Evolutionary conservation across 306 rosid genomes (phyloP).

Genomic region (Trifolium dubium): DNA sequence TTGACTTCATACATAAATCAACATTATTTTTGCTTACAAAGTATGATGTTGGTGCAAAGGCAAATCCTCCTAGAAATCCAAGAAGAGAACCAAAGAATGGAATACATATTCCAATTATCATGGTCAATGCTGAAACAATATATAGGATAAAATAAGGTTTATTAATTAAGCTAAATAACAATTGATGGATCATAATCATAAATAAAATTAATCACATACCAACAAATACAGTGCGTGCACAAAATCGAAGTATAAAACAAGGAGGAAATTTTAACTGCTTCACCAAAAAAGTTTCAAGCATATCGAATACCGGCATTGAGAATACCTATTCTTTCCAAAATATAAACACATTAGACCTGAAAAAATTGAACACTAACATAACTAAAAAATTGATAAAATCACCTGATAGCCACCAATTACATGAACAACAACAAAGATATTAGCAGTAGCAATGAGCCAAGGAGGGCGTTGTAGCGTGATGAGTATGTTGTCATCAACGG

Average conservation of each 20-base stretch:
- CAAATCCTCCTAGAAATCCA: conserved; percentile 91
- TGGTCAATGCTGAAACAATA: conserved; percentile 58
- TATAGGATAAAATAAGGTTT: neutral
- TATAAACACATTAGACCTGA: neutral
- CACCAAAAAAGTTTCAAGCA: conserved; percentile 74
- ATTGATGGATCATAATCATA: neutral
- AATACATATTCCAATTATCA: conserved; percentile 60
- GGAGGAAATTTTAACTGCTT: conserved; percentile 54
- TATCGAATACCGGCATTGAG: conserved; percentile 87
- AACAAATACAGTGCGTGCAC: conserved; percentile 57
- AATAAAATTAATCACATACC: conserved; percentile 50
- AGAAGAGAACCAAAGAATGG: conserved; percentile 89
- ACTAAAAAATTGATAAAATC: neutral
- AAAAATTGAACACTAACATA: neutral
- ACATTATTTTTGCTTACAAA: conserved; percentile 55
- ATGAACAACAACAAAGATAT: conserved; percentile 74
- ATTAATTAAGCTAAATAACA: neutral
- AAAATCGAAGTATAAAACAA: conserved; percentile 58
- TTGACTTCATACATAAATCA: neutral
- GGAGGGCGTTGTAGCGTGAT: conserved; percentile 52
- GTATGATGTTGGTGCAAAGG: conserved; percentile 87
- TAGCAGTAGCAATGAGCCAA: conserved; percentile 79
- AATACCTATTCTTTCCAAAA: conserved; percentile 50
- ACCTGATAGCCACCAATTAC: conserved; percentile 90
- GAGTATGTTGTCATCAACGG: conserved; percentile 47